Evolutionary conservation across 2,329 filamentous ascomycete genomes (phyloP).

Genomic region (Claviceps sp.): DNA sequence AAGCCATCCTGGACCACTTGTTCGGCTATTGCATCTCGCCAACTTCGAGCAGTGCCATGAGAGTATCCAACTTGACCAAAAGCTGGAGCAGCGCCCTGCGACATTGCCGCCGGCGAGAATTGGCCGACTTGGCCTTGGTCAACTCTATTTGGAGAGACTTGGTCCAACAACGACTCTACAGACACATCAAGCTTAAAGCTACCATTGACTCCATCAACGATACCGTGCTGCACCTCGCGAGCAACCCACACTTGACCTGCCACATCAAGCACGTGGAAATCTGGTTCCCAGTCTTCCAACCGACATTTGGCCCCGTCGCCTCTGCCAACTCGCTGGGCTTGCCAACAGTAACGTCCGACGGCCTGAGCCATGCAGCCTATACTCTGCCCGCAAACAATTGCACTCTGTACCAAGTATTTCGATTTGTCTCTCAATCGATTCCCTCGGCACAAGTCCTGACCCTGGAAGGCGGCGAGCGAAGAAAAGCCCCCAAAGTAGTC

Average conservation of each 20-base stretch:
- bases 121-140: conserved; percentile 53
- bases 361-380: conserved; percentile 44
- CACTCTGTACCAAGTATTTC: conserved; percentile 55
- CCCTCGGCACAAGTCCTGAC: conserved; percentile 53
- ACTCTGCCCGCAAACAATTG: conserved; percentile 51
- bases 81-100: conserved; percentile 53
- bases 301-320: conserved; percentile 31
- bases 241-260: conserved; percentile 42
- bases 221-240: conserved; percentile 45
- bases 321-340: conserved; percentile 30
- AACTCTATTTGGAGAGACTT: conserved; percentile 50
- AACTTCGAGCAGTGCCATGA: conserved; percentile 40
- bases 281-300: conserved; percentile 65
- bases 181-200: conserved; percentile 64
- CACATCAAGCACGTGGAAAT: conserved; percentile 63
- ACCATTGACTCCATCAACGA: conserved; percentile 48
- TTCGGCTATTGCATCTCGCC: conserved; percentile 56
- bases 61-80: conserved; percentile 38
- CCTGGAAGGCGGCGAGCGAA: conserved; percentile 63
- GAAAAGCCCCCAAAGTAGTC: conserved; percentile 55
- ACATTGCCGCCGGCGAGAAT: conserved; percentile 52
- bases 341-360: conserved; percentile 40
- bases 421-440: conserved; percentile 45
- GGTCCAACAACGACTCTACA: conserved; percentile 59
- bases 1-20: conserved; percentile 56